Conservation (phyloP, 2,329 filamentous ascomycete species). For the Huntiella omanensis region DNA sequence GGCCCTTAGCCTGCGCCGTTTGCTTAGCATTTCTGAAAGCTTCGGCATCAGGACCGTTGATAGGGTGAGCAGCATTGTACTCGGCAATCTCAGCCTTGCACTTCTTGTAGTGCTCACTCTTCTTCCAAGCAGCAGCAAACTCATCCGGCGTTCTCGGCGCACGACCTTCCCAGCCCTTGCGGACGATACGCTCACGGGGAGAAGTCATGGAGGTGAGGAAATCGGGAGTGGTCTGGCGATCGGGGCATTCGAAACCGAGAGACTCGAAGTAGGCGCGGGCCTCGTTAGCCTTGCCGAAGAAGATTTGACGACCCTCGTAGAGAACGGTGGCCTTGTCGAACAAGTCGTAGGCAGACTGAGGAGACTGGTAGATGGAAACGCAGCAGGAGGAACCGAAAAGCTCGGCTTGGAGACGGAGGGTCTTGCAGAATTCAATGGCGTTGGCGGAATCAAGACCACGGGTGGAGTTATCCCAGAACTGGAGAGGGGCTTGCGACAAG, state of each 20-base stretch:
- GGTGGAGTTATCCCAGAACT: slow-evolving; percentile 55
- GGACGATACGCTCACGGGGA: slow-evolving; percentile 34
- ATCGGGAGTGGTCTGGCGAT: slow-evolving; percentile 50
- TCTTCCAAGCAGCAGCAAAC: slow-evolving; percentile 39
- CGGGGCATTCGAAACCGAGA: slow-evolving; percentile 47
- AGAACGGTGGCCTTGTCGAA: slow-evolving; percentile 62
- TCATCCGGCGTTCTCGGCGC: slow-evolving; percentile 42
- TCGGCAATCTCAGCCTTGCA: slow-evolving; percentile 31
- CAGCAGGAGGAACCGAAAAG: slow-evolving; percentile 45
- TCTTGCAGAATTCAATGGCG: slow-evolving; percentile 57
- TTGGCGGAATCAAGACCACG: slow-evolving; percentile 58
- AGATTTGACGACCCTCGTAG: slow-evolving; percentile 63
- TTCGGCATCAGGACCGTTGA: slow-evolving; percentile 36
- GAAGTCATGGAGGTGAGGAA: slow-evolving; percentile 55
- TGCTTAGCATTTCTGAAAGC: slow-evolving; percentile 35
- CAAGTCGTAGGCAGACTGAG: slow-evolving; percentile 47
- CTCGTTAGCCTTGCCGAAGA: slow-evolving; percentile 42
- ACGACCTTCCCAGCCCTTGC: slow-evolving; percentile 34
- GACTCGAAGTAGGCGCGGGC: slow-evolving; percentile 47
- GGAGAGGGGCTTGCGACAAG: slow-evolving; percentile 39
- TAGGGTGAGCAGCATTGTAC: slow-evolving; percentile 31
- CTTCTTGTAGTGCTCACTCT: slow-evolving; percentile 26
- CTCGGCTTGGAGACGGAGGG: slow-evolving; percentile 47
- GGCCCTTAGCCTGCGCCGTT: slow-evolving; percentile 35
- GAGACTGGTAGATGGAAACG: slow-evolving; percentile 61